These are phyloP conservation scores for Clarireedia homoeocarpa DNA, from an alignment of 2,329 filamentous ascomycete genomes.

Conservation along the genomic window DNA sequence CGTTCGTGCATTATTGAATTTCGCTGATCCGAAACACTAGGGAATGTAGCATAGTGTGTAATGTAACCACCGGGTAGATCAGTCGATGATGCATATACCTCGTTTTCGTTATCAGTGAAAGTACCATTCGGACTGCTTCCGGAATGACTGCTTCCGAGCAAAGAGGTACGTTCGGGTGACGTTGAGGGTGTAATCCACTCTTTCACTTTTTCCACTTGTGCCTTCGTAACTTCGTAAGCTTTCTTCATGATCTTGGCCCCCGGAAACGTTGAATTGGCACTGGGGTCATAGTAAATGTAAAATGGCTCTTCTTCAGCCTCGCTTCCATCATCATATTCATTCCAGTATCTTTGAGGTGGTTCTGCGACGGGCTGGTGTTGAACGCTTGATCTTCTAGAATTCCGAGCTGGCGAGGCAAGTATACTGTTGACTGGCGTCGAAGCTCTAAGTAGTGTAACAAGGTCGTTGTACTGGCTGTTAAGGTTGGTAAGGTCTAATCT, in stretches of 20 bases:
- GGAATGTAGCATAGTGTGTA: constrained; percentile 45
- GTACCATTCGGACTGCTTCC: constrained; percentile 17
- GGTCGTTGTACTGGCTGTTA: constrained; percentile 41
- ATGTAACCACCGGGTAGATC: constrained; percentile 45
- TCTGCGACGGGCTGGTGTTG: constrained; percentile 1
- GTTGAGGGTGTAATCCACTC: constrained; percentile 38
- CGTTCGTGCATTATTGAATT: constrained; percentile 44
- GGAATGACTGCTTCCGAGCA: constrained; percentile 20
- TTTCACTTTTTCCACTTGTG: constrained; percentile 44
- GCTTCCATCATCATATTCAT: constrained; percentile 78
- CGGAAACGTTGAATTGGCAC: constrained; percentile 50
- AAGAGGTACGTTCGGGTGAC: constrained; percentile 23
- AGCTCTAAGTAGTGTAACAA: constrained; percentile 40
- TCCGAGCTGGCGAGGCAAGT: constrained; percentile 12
- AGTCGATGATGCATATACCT: constrained; percentile 44
- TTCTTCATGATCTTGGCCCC: constrained; percentile 45
- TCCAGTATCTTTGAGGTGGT: constrained; percentile 54
- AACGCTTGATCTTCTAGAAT: constrained; percentile 17
- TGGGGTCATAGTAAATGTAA: constrained; percentile 66
- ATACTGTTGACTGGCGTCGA: constrained; percentile 27
- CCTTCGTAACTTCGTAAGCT: constrained; percentile 36
- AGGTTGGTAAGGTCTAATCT: constrained; percentile 53
- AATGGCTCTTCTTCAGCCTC: constrained; percentile 56
- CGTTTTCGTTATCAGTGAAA: constrained; percentile 38
- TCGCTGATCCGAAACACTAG: constrained; percentile 44